Base-by-base conservation (phyloP, 352 stramenopile species). In the Pythium rishiriense region DNA sequence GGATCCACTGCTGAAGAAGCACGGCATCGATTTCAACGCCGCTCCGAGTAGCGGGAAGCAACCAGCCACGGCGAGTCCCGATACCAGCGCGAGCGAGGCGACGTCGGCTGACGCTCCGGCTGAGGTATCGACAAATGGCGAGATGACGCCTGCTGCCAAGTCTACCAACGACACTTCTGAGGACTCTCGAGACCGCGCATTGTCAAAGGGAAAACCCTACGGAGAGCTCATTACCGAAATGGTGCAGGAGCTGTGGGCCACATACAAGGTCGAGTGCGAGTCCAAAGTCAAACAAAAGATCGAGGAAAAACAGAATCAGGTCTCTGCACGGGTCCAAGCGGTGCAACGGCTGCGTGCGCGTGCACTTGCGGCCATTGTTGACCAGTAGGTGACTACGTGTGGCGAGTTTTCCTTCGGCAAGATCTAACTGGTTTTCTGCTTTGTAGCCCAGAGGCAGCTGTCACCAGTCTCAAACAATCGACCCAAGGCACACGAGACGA, bases 271-370 rank as follows among this genome's bases (percentile, higher is more conserved):
- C 37, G 78, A 87, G 22, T 86, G 80, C 47, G 76, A 88, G 9
- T 31, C 62, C 3, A 87, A 79, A 58, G 69, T 93, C 15, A 73
- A 74, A 28, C 64, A 67, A 8, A 95, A 93, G 69, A 88, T 93
- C 60, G 73, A 83, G n/a, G 86, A 95, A 46, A 95, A 95, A 58
- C 66, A 87, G 49, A 68, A 78, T 33, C 86, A 95, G 66, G 82
- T 95, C 24, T 76, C 74, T 17, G 64, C 68, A 25, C 79, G 85
- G 1, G 84, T 85, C 10, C 74, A 90, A 45, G 69, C 75, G 10
- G 83, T 83, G 9, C 82, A 90, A 63, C 56, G 64, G n/a, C 76
- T 95, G 46, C 81, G 84, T 3, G 60, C 66, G 15, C 74, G 74
- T 1, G 86, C 80, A 19, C 75, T 95, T 45, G 63, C 70, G 25